Conservation (phyloP, 345 rosid genomes). For the Lagerstroemia speciosa region DNA sequence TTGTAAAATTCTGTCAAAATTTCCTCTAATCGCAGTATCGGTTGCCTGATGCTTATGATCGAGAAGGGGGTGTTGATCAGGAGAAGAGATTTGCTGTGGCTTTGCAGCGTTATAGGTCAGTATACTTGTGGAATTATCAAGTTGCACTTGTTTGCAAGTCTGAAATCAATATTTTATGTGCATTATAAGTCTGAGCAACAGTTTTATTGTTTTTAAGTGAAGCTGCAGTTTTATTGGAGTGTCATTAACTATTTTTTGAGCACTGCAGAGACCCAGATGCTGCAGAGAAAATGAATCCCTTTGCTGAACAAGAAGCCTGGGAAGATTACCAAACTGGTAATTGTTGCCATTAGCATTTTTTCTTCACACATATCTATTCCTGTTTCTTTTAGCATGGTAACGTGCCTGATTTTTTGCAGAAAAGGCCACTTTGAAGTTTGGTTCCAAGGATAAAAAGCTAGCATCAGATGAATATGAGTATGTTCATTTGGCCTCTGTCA, state of each 20-base stretch:
- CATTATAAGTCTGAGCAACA: no score
- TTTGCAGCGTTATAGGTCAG: constrained; percentile 75
- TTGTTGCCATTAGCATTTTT: neutral
- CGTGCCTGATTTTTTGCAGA: constrained; percentile 35
- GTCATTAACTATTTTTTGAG: constrained; percentile 1
- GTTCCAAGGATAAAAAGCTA: constrained; percentile 70
- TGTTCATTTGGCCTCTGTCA: constrained; percentile 16
- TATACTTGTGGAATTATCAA: constrained; percentile 4
- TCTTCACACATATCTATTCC: neutral
- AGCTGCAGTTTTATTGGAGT: constrained; percentile 1
- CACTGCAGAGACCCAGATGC: constrained; percentile 48
- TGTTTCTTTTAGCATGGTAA: constrained; percentile 5
- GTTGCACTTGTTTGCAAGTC: neutral
- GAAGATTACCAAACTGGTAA: constrained; percentile 96
- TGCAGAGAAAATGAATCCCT: constrained; percentile 90
- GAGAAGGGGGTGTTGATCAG: constrained; percentile 71
- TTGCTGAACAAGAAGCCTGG: constrained; percentile 99
- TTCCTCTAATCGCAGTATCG: constrained; percentile 50
- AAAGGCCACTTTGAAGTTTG: constrained; percentile 69
- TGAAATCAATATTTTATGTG: neutral
- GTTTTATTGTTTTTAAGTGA: neutral
- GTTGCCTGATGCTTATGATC: constrained; percentile 97
- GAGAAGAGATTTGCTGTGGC: constrained; percentile 95
- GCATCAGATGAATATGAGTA: constrained; percentile 67
- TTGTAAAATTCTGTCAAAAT: neutral